These are phyloP conservation scores for Immersiporthe knoxdaviesiana DNA, from an alignment of 2,329 filamentous ascomycete genomes.

Conservation along the genomic window DNA sequence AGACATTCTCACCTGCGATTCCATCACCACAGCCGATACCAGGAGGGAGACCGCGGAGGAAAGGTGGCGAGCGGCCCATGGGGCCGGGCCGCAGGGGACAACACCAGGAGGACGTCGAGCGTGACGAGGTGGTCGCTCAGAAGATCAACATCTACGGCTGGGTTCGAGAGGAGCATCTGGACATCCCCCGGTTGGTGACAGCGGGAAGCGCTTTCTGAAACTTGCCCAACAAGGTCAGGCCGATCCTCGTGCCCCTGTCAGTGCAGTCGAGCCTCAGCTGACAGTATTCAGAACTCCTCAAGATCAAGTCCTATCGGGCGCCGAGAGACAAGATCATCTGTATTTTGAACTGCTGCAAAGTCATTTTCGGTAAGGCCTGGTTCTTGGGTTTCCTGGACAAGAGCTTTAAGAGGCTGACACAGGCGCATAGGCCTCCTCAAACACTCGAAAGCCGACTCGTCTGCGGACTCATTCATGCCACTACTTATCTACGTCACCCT, in stretches of 20 bases:
- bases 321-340: slow-evolving; percentile 98
- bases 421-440: slow-evolving; percentile 72
- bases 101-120: slow-evolving; percentile 96
- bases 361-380: slow-evolving; percentile 79
- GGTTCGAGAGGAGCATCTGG: slow-evolving; percentile 90
- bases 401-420: not conserved
- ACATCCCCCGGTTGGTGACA: slow-evolving; percentile 86
- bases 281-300: slow-evolving; percentile 75
- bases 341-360: slow-evolving; percentile 97
- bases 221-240: slow-evolving; percentile 79
- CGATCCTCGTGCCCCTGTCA: slow-evolving; percentile 39
- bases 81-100: slow-evolving; percentile 89
- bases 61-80: slow-evolving; percentile 68
- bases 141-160: slow-evolving; percentile 97
- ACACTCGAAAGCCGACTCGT: slow-evolving; percentile 90
- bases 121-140: slow-evolving; percentile 92
- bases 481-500: slow-evolving; percentile 94
- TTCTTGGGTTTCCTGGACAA: not conserved
- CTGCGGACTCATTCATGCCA: slow-evolving; percentile 94
- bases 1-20: slow-evolving; percentile 96
- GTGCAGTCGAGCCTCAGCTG: slow-evolving; percentile 12
- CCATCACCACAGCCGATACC: slow-evolving; percentile 75
- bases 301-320: slow-evolving; percentile 97
- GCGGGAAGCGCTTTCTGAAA: slow-evolving; percentile 83
- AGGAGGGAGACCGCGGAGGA: slow-evolving; percentile 68